Base-by-base conservation (phyloP, 768 basidiomycete species). In the Russula vinacea region DNA sequence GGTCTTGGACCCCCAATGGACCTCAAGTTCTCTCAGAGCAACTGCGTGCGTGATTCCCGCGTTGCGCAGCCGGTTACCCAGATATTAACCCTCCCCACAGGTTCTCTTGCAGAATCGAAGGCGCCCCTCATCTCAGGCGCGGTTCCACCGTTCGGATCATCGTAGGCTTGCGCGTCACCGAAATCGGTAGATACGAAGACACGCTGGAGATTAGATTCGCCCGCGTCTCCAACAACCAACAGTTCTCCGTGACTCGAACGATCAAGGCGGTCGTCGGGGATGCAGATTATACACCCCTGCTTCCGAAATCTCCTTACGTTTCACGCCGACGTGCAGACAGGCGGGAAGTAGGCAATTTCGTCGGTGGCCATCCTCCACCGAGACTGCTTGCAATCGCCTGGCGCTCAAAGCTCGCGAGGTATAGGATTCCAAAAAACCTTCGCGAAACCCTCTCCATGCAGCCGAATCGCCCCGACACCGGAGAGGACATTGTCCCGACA, bases 1-100 rank as follows among this genome's bases (percentile, higher is more conserved):
- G 47, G 54, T 62, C 44, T 50, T 62, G 62, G 39, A 39, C 2
- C 62, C 62, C 16, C 54, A 51, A 33, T 62, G 62, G 62, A 56
- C 45, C 4, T 62, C 62, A 14, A 11, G n/a, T 5, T 50, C 39
- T 11, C 39, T 32, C n/a, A 40, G 55, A n/a, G 26, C 6, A n/a
- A 32, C 55, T 1, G 54, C 62, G 62, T 62, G 37, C 53, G 60
- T 62, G n/a, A 19, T n/a, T 39, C 17, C 13, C 16, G 17, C 33
- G 19, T 47, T 37, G 42, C 10, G 19, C 13, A 53, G n/a, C 24
- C 6, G 7, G 11, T 45, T 24, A 19, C 1, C 13, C 35, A 55
- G 13, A 3, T 4, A 24, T 16, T 47, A 16, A 47, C 22, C n/a
- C 8, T 19, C 32, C 4, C 39, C 47, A n/a, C 39, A 62, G 62